Conservation (phyloP, 2,329 filamentous ascomycete genomes). For the Talaromyces verruculosus region DNA sequence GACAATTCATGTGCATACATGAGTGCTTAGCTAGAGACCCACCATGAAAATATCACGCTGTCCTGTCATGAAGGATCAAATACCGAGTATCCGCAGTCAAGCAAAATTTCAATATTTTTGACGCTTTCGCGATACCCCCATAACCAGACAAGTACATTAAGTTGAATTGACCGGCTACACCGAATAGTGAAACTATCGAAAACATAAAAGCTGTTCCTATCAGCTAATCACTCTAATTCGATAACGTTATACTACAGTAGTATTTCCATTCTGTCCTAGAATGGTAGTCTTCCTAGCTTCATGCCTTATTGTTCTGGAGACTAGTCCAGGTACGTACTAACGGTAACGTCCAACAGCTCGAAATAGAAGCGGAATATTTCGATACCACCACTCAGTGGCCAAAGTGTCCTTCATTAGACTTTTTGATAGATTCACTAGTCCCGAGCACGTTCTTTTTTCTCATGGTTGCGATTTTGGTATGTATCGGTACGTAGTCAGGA, state of each 20-base stretch:
- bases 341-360: not conserved
- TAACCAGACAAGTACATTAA: not conserved
- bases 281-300: not conserved
- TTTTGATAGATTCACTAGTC: not conserved
- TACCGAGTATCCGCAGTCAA: not conserved
- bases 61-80: not conserved
- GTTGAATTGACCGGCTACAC: not conserved
- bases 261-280: not conserved
- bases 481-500: not conserved
- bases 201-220: not conserved
- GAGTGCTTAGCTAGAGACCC: not conserved
- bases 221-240: not conserved
- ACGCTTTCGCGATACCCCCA: not conserved
- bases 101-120: not conserved
- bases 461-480: not conserved
- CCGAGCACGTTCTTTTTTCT: not conserved
- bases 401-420: not conserved
- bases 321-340: slow-evolving; percentile 2
- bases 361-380: slow-evolving; percentile 3
- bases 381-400: slow-evolving; percentile 4
- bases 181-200: not conserved
- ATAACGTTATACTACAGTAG: not conserved
- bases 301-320: not conserved
- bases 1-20: not conserved
- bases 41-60: not conserved